Conservation (phyloP, 805 yeast species). For the Saccharomycopsis malanga region DNA sequence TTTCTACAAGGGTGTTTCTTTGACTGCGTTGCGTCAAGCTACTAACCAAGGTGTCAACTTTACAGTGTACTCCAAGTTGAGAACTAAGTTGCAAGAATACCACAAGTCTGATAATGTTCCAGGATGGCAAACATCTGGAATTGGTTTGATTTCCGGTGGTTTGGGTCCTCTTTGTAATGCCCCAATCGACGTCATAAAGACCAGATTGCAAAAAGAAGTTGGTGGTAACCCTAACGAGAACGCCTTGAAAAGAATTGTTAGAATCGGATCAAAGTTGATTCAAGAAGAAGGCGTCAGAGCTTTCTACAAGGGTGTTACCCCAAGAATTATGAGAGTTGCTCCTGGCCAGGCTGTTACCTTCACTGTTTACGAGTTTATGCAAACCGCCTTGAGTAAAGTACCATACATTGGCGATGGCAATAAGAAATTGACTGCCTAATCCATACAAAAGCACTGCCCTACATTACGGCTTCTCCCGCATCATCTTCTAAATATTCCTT, state of each 20-base stretch:
- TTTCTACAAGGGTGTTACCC: constrained; percentile 94
- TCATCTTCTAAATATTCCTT: too few species aligned
- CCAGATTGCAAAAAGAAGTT: constrained; percentile 89
- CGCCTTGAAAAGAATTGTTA: constrained; percentile 68
- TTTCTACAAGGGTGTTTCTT: constrained; percentile 86
- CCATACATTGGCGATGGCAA: constrained; percentile 26
- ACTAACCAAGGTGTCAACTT: constrained; percentile 98
- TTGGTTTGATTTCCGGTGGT: constrained; percentile 92
- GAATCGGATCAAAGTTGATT: constrained; percentile 74
- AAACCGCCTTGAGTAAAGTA: constrained; percentile 48
- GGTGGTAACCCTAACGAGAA: constrained; percentile 51
- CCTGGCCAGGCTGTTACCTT: constrained; percentile 99
- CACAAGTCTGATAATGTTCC: constrained; percentile 61
- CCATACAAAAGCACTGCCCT: too few species aligned
- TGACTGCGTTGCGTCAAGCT: constrained; percentile 97
- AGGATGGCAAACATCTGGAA: constrained; percentile 86
- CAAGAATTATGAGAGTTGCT: constrained; percentile 98
- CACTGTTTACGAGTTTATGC: constrained; percentile 89
- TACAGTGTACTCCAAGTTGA: constrained; percentile 85
- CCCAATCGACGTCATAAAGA: constrained; percentile 94
- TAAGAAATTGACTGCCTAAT: constrained; percentile 3
- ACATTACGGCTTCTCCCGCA: too few species aligned
- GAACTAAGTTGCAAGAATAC: constrained; percentile 57
- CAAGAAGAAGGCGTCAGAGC: constrained; percentile 87
- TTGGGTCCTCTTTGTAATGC: constrained; percentile 97